Conservation (phyloP, 352 stramenopile species). For the Phytophthora constricta region DNA sequence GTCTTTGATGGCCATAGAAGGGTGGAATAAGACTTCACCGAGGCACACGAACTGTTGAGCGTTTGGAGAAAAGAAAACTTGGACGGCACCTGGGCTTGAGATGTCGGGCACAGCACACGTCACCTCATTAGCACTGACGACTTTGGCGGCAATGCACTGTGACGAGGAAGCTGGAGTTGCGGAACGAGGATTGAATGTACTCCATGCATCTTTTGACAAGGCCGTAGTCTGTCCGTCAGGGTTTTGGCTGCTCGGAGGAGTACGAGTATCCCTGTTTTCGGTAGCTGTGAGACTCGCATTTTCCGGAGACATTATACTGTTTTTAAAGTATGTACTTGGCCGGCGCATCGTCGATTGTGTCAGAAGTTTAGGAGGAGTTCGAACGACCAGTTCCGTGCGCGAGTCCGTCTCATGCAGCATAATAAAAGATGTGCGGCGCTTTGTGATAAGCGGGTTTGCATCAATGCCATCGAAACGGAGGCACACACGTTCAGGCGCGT, state of each 20-base stretch:
- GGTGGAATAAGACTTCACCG: constrained; percentile 62
- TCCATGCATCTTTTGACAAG: neutral
- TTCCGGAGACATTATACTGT: constrained; percentile 55
- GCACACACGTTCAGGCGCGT: constrained; percentile 56
- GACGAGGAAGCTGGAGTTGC: constrained; percentile 21
- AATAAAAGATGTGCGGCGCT: constrained; percentile 52
- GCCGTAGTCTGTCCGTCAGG: neutral
- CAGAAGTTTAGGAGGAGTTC: constrained; percentile 47
- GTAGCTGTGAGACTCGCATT: neutral
- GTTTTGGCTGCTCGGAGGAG: constrained; percentile 6
- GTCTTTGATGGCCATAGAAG: constrained; percentile 61
- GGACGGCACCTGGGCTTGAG: constrained; percentile 37
- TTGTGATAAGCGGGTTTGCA: constrained; percentile 47
- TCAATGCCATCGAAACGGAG: constrained; percentile 63
- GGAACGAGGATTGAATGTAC: too few species aligned
- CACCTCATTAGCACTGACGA: constrained; percentile 52
- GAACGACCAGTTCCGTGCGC: constrained; percentile 47
- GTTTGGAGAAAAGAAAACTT: constrained; percentile 74
- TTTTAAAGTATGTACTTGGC: constrained; percentile 60
- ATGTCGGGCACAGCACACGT: constrained; percentile 69
- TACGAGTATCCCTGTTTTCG: neutral
- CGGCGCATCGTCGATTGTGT: constrained; percentile 51
- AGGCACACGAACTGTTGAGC: constrained; percentile 77
- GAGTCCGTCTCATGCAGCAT: constrained; percentile 59
- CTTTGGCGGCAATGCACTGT: constrained; percentile 59